phyloP scores from a whole-genome alignment of 1,284 basidiomycete genomes.

The Tremellales sp. region DNA sequence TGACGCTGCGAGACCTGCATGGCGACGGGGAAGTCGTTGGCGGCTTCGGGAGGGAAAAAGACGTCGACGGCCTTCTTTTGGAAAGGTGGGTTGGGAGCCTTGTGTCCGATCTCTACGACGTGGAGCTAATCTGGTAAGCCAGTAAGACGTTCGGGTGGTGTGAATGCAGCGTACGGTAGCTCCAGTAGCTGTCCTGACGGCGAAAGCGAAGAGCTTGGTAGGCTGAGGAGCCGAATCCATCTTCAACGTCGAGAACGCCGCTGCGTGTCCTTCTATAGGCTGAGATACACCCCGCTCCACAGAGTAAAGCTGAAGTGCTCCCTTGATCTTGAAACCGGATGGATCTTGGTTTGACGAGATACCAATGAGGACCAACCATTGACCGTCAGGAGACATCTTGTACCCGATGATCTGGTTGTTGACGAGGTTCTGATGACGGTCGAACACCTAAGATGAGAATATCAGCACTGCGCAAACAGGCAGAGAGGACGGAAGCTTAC shows the following conservation, averaged over 20 bases:
- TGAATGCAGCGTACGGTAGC: conserved; percentile 68
- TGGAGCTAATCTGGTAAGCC: conserved; percentile 67
- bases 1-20: conserved; percentile 99
- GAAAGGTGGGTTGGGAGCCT: conserved; percentile 91
- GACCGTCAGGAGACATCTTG: conserved; percentile 83
- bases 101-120: conserved; percentile 97
- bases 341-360: conserved; percentile 85
- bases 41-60: conserved; percentile 97
- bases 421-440: conserved; percentile 89
- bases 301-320: conserved; percentile 89
- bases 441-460: conserved; percentile 91
- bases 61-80: conserved; percentile 98
- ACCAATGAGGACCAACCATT: conserved; percentile 95
- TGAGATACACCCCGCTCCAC: conserved; percentile 82
- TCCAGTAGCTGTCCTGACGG: conserved; percentile 89
- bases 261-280: conserved; percentile 98
- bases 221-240: conserved; percentile 75
- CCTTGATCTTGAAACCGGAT: conserved; percentile 97
- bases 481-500: conserved; percentile 13
- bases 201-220: conserved; percentile 93
- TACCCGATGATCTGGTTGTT: conserved; percentile 99
- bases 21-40: conserved; percentile 99
- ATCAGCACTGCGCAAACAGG: not conserved
- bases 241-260: conserved; percentile 90
- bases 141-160: not conserved